Percentiles rank a stretch among this genome's conserved stretches.
Conservation (phyloP, 768 basidiomycete species). For the Hygrophorus russula region DNA sequence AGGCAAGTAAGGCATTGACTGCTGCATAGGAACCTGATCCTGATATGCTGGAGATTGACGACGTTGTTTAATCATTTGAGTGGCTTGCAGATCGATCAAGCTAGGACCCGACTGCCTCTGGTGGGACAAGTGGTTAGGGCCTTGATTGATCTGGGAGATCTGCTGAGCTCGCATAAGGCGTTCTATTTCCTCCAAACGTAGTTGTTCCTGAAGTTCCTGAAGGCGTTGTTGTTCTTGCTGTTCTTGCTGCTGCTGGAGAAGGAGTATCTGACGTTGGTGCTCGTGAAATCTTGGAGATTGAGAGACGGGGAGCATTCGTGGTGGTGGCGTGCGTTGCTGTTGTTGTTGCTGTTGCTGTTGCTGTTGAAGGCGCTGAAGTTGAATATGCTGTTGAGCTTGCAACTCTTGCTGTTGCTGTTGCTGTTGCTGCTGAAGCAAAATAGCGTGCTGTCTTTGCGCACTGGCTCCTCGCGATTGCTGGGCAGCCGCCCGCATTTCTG, state of each 20-base stretch:
- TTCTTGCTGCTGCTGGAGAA: conserved; percentile 60
- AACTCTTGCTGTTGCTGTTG: conserved; percentile 16
- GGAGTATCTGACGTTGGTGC: conserved; percentile 58
- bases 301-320: conserved; percentile 61
- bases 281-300: conserved; percentile 76
- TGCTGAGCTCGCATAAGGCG: conserved; percentile 47
- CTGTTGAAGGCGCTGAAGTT: conserved; percentile 35
- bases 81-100: conserved; percentile 37
- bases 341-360: conserved; percentile 41
- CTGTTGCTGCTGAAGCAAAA: conserved; percentile 27
- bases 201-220: conserved; percentile 53
- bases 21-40: conserved; percentile 29
- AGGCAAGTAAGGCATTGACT: conserved; percentile 42
- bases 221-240: conserved; percentile 48
- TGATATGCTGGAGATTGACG: conserved; percentile 30
- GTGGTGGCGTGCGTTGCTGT: conserved; percentile 52
- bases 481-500: conserved; percentile 65
- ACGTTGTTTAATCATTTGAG: conserved; percentile 24
- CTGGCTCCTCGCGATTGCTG: conserved; percentile 26
- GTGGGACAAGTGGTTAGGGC: conserved; percentile 21
- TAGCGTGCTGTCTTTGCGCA: conserved; percentile 17
- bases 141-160: conserved; percentile 35
- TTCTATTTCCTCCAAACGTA: conserved; percentile 55
- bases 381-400: conserved; percentile 26
- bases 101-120: conserved; percentile 34